phyloP scores from a whole-genome alignment of 164 flowering plant genomes.

The Vitis riparia region DNA sequence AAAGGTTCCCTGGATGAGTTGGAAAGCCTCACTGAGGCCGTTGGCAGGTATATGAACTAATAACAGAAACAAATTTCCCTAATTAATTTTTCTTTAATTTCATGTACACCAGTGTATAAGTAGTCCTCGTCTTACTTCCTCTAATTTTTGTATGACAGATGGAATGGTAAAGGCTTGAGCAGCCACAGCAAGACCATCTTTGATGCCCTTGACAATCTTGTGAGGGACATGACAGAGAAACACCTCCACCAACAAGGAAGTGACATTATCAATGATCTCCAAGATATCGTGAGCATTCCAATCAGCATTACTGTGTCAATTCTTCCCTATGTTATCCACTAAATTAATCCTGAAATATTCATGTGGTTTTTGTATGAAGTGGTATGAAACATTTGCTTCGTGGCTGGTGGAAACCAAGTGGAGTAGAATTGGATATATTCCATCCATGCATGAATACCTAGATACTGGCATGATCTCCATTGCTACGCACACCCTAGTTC shows the following conservation, averaged over 20 bases:
- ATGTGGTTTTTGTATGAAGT: slow-evolving; percentile 15
- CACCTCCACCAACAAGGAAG: slow-evolving; percentile 14
- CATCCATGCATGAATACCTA: slow-evolving; percentile 36
- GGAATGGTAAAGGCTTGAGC: slow-evolving; percentile 32
- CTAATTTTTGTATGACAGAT: slow-evolving; percentile 20
- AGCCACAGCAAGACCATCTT: slow-evolving; percentile 37
- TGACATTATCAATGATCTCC: slow-evolving; percentile 18
- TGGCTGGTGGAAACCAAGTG: slow-evolving; percentile 43
- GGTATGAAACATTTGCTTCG: slow-evolving; percentile 35
- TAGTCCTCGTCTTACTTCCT: no score
- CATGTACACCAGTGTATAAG: no score
- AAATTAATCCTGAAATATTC: not conserved
- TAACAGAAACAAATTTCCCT: slow-evolving; percentile 13
- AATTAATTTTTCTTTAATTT: no score
- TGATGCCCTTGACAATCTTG: slow-evolving; percentile 35
- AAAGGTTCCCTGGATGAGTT: slow-evolving; percentile 11
- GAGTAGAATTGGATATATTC: slow-evolving; percentile 26
- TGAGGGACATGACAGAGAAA: slow-evolving; percentile 20
- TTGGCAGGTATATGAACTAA: not conserved
- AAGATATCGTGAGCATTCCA: slow-evolving; percentile 18
- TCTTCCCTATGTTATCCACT: not conserved
- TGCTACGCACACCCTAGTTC: slow-evolving; percentile 26
- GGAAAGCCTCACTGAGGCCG: slow-evolving; percentile 24
- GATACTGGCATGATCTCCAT: slow-evolving; percentile 35
- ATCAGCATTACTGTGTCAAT: not conserved